phyloP scores from a whole-genome alignment of 1,284 basidiomycete genomes.

The Malassezia psittaci region DNA sequence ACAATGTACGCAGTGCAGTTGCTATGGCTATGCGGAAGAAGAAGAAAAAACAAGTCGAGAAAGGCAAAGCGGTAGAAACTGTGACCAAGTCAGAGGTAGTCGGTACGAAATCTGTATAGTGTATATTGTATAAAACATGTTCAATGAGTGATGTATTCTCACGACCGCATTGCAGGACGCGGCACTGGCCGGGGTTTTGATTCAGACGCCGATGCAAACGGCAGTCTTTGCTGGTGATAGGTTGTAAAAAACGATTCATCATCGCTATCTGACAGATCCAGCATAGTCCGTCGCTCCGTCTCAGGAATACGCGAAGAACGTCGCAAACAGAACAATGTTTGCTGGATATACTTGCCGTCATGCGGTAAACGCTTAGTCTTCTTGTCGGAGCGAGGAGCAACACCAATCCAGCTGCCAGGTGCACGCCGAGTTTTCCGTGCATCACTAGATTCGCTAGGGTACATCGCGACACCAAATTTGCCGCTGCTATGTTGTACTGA shows the following conservation, averaged over 20 bases:
- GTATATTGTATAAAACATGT: too few relatives aligned
- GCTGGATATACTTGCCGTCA: neutral
- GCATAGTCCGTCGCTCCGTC: neutral
- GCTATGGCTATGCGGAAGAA: constrained; percentile 53
- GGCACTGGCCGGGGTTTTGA: neutral
- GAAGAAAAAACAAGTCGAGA: constrained; percentile 19
- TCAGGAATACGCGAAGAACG: constrained; percentile 6
- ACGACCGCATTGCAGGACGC: neutral
- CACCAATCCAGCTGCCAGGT: constrained; percentile 8
- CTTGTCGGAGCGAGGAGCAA: constrained; percentile 6
- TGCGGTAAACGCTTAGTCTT: neutral
- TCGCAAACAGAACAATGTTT: constrained; percentile 7
- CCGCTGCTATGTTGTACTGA: constrained; percentile 4
- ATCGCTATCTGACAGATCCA: neutral
- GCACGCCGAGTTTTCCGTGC: constrained; percentile 1
- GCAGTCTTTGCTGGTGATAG: constrained; percentile 13
- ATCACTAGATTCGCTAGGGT: constrained; percentile 3
- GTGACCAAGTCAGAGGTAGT: neutral
- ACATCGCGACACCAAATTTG: constrained; percentile 18
- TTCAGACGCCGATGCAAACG: neutral
- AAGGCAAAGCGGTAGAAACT: neutral
- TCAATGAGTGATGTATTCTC: neutral
- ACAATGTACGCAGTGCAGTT: constrained; percentile 83
- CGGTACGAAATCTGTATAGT: neutral
- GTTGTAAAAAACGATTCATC: neutral